phyloP scores from a whole-genome alignment of 371 early-diverging fungal species.

The Mucor indicus region DNA sequence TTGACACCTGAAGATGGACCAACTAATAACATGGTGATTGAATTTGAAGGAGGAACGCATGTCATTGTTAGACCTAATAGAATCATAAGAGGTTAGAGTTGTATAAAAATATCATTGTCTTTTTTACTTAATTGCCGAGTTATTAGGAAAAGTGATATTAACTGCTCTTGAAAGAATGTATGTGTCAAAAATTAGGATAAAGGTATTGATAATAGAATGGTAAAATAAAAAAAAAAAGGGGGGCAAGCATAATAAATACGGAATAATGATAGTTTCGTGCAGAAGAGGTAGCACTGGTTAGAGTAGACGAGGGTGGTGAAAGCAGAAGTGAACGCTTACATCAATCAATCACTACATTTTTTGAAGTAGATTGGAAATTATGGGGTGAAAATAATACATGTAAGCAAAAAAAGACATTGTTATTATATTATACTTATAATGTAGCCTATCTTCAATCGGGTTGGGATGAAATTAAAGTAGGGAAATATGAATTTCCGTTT shows the following conservation, averaged over 20 bases:
- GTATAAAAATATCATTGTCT: background rate
- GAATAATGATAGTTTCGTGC: conserved; percentile 40
- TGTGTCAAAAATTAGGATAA: conserved; percentile 34
- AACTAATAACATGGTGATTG: conserved; percentile 16
- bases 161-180: conserved; percentile 25
- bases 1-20: conserved; percentile 2
- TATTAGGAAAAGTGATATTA: conserved; percentile 29
- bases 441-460: conserved; percentile 46
- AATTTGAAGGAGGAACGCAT: conserved; percentile 41
- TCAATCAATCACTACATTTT: conserved; percentile 36
- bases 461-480: conserved; percentile 55
- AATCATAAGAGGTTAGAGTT: conserved; percentile 29
- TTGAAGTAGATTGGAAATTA: conserved; percentile 28
- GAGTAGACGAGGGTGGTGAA: conserved; percentile 17
- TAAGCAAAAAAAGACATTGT: conserved; percentile 1
- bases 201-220: conserved; percentile 15
- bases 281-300: conserved; percentile 35
- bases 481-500: conserved; percentile 55
- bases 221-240: background rate
- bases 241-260: background rate
- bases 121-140: background rate
- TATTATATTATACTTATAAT: background rate
- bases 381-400: conserved; percentile 36
- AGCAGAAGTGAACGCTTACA: conserved; percentile 23
- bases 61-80: conserved; percentile 43